Evolutionary conservation across 2,329 filamentous ascomycete genomes (phyloP).

Genomic region (Sporothrix schenckii): DNA sequence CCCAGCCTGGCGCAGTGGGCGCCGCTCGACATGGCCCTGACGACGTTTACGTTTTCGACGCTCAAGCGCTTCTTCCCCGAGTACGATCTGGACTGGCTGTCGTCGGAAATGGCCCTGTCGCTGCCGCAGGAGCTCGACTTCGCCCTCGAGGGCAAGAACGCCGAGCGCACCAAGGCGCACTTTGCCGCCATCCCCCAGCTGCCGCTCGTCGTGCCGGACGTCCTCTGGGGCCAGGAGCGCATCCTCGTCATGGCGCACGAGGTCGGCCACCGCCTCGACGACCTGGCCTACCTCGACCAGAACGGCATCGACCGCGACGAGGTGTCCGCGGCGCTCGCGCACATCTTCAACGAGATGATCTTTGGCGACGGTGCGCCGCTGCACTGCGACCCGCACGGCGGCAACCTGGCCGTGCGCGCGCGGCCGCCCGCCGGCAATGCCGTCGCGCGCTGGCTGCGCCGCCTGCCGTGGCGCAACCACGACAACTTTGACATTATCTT

Average conservation of each 20-base stretch:
- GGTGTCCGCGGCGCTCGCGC: conserved; percentile 85
- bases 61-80: conserved; percentile 94
- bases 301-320: conserved; percentile 92
- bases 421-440: background rate
- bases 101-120: conserved; percentile 87
- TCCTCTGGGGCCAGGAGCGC: conserved; percentile 84
- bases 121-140: conserved; percentile 93
- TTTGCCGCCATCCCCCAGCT: conserved; percentile 69
- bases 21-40: conserved; percentile 82
- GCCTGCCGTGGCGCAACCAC: conserved; percentile 46
- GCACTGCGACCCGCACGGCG: conserved; percentile 96
- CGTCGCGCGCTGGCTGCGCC: conserved; percentile 10
- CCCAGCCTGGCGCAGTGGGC: conserved; percentile 88
- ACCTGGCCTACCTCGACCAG: conserved; percentile 80
- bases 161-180: conserved; percentile 75
- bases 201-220: conserved; percentile 86
- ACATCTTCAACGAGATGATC: conserved; percentile 99
- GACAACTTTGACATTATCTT: conserved; percentile 91
- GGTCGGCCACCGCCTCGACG: conserved; percentile 82
- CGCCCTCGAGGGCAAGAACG: conserved; percentile 80
- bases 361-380: conserved; percentile 86
- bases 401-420: conserved; percentile 81
- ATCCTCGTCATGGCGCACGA: conserved; percentile 96
- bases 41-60: conserved; percentile 83
- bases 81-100: conserved; percentile 96